These are phyloP conservation scores for Hypoxylon sp. DNA, from an alignment of 2,329 filamentous ascomycete species.

Conservation along the genomic window DNA sequence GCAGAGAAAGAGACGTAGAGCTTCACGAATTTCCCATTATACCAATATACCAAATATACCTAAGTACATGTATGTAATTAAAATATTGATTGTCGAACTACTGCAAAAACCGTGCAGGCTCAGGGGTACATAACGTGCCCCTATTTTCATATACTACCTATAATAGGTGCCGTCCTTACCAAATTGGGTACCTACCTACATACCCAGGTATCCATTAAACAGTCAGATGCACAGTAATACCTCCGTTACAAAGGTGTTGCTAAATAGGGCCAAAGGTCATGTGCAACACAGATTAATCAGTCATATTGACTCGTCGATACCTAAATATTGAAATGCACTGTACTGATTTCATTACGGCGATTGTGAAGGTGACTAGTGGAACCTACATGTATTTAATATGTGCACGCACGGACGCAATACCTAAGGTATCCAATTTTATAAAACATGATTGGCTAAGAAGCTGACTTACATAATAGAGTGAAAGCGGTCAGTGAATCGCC, in stretches of 20 bases:
- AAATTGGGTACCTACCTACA: neutral
- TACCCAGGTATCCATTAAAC: no score
- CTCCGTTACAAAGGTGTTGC: no score
- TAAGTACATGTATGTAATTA: constrained; percentile 12
- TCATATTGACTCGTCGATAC: neutral
- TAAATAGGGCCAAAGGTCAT: neutral
- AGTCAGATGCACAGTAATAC: no score
- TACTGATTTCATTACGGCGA: neutral
- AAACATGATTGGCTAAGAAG: neutral
- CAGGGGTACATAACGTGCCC: neutral
- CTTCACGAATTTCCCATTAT: constrained; percentile 30
- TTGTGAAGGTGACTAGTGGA: no score
- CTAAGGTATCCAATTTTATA: neutral
- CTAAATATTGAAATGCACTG: neutral
- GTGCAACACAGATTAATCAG: neutral
- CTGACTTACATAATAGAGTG: neutral
- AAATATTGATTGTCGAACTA: neutral
- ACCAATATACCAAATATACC: constrained; percentile 15
- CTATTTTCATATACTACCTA: neutral
- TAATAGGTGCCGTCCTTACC: neutral
- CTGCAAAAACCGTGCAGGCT: neutral
- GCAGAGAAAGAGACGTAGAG: constrained; percentile 15
- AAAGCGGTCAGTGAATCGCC: neutral
- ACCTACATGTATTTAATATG: neutral
- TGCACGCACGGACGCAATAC: neutral